phyloP scores from a whole-genome alignment of 805 yeast species.

The Pichia heedii region DNA sequence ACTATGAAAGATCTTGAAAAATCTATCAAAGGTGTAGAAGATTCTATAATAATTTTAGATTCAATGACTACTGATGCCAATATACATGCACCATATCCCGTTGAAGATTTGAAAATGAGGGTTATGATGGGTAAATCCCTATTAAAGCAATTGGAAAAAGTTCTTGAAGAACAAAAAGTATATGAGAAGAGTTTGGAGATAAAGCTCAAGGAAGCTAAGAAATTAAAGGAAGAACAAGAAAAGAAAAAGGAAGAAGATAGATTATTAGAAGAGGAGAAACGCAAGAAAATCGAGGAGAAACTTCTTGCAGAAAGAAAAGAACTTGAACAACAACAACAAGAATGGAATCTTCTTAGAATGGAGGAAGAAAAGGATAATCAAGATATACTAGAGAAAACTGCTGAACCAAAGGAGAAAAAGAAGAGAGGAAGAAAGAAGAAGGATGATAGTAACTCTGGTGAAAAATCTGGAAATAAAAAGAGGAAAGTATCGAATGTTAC shows the following conservation, averaged over 20 bases:
- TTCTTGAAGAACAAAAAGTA: slow-evolving; percentile 62
- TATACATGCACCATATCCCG: slow-evolving; percentile 64
- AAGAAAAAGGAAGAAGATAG: slow-evolving; percentile 33
- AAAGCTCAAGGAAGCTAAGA: slow-evolving; percentile 68
- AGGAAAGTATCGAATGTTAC: slow-evolving; percentile 7
- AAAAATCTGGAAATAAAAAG: slow-evolving; percentile 11
- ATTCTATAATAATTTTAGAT: slow-evolving; percentile 52
- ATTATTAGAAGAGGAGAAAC: slow-evolving; percentile 36
- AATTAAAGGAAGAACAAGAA: slow-evolving; percentile 48
- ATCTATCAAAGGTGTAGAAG: slow-evolving; percentile 47
- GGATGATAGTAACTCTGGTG: slow-evolving; percentile 11
- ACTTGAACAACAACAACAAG: slow-evolving; percentile 48
- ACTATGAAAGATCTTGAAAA: slow-evolving; percentile 50
- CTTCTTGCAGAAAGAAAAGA: slow-evolving; percentile 37
- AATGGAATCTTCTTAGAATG: slow-evolving; percentile 38
- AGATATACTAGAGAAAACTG: slow-evolving; percentile 27
- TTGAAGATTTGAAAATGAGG: slow-evolving; percentile 73
- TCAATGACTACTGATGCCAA: slow-evolving; percentile 43
- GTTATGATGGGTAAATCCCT: slow-evolving; percentile 82
- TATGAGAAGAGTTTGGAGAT: slow-evolving; percentile 48
- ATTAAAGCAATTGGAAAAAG: slow-evolving; percentile 59
- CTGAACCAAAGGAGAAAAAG: slow-evolving; percentile 24
- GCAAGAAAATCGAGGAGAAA: slow-evolving; percentile 36
- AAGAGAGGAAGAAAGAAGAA: slow-evolving; percentile 24
- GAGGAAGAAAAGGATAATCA: slow-evolving; percentile 29